Base-by-base conservation (phyloP, 495 filamentous ascomycete genomes). In the Lasiosphaeriaceae sp. region DNA sequence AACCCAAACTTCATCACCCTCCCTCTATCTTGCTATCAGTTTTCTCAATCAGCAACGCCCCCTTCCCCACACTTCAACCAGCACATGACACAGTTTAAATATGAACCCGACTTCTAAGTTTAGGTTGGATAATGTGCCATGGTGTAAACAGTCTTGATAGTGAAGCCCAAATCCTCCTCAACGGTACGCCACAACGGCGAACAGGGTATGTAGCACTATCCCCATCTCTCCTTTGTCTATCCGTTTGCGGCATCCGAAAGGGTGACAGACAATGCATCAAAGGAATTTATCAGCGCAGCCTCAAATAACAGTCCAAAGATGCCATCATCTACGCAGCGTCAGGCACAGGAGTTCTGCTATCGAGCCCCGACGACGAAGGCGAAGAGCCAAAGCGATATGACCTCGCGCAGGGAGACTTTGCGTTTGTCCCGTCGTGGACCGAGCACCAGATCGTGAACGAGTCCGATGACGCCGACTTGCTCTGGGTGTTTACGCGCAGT, bases 381-480 rank as follows among this genome's bases (percentile, higher is more conserved):
- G 59, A 62, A 11, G 67, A 74, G 31, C 68, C 73, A 1, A 80
- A 76, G 54, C 77, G 79, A 21, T 76, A 83, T 53, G 71, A 76
- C 9, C 73, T 89, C 3, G 70, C 64, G 0, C 74, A 78, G 2
- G 86, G 86, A 0, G 85, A 88, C 62, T 87, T 85, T 62, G 85
- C 83, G 2, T 73, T 85, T 47, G 77, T 89, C 23, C 85, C 84
- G 0, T 77, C 85, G 0, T 86, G 75, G 71, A 80, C 79, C 0
- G 84, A 88, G 63, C 83, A 88, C 66, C 85, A 88, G 62, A 78
- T 79, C 62, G 68, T 86, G n/a, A 88, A 88, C 64, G 81, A 87
- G 22, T 74, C 75, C 0, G 61, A 69, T 11, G 79, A 82, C 23
- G 76, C 76, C 22, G 80, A 85, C 19, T 65, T 86, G 12, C 73